A percentile compares a stretch with the other conserved stretches of the same genome.
phyloP scores from a whole-genome alignment of 2,329 filamentous ascomycete species.

The Fusarium xyrophilum region DNA sequence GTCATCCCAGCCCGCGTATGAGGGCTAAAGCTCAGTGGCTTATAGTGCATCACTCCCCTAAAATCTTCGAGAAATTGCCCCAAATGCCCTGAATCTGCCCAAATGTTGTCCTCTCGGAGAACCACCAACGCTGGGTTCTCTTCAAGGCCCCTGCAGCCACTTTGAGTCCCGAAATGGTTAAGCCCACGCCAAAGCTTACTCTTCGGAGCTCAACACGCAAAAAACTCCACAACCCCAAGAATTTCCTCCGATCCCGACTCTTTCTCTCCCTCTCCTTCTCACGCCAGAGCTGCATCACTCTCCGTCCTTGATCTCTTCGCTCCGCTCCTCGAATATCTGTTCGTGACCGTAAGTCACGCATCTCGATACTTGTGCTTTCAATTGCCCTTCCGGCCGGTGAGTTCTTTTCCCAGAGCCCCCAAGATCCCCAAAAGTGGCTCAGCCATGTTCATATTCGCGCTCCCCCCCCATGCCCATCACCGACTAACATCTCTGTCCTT shows the following conservation, averaged over 20 bases:
- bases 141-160: slow-evolving; percentile 24
- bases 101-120: slow-evolving; percentile 27
- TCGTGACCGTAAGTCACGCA: slow-evolving; percentile 30
- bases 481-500: slow-evolving; percentile 29
- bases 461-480: slow-evolving; percentile 28
- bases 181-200: slow-evolving; percentile 43
- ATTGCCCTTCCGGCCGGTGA: slow-evolving; percentile 39
- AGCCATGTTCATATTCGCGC: slow-evolving; percentile 28
- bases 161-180: slow-evolving; percentile 35
- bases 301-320: slow-evolving; percentile 31
- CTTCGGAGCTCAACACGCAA: slow-evolving; percentile 51
- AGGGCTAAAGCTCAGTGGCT: neutral
- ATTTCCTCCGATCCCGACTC: slow-evolving; percentile 45
- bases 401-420: slow-evolving; percentile 17
- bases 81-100: slow-evolving; percentile 12
- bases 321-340: slow-evolving; percentile 23
- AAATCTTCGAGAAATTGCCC: slow-evolving; percentile 1
- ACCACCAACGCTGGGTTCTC: slow-evolving; percentile 23
- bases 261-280: slow-evolving; percentile 46
- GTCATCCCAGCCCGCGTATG: slow-evolving; percentile 7
- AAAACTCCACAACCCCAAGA: slow-evolving; percentile 52
- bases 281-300: slow-evolving; percentile 39
- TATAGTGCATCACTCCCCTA: slow-evolving; percentile 15
- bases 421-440: slow-evolving; percentile 19
- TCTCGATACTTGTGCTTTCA: slow-evolving; percentile 34